Evolutionary conservation across 2,329 filamentous ascomycete genomes (phyloP), one percentile per base, ranked within the genome.

Genomic region (Cladosporium phlei): DNA sequence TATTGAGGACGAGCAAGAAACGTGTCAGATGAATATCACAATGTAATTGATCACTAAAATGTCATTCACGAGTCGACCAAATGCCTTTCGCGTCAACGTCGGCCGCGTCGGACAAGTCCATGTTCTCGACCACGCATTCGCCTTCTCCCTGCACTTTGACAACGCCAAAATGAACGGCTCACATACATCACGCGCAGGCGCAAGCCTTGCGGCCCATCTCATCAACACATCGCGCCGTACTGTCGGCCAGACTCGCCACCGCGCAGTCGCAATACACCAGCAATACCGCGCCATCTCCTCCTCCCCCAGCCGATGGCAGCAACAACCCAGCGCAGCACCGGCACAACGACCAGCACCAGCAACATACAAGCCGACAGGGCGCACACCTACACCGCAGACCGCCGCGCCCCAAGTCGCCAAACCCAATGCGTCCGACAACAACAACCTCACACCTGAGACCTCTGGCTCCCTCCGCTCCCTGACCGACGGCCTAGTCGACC

Each of bases 401-500:
- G 48, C 24, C 38, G 46, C 42, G 21, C 30, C 46, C n/a, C 51
- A 34, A 19, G 24, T 27, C 28, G 16, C 29, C 20, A 27, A 20
- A 14, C 20, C 47, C 5, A 46, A 43, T 9, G 35, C 30, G 21
- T 34, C 47, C 16, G 38, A 49, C 38, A 33, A 47, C 27, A 33
- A 55, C 50, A 51, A 49, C 50, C 51, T 57, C 20, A 55, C 54
- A 12, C 52, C 54, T 38, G 49, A 50, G 44, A 47, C 54, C 46
- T 50, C 49, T 11, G 35, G 52, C 12, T 48, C 61, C 33, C 52
- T 55, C 39, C 67, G 67, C 49, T 69, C 68, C 34, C 67, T 80
- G 17, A 74, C 72, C 16, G 63, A 65, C 8, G 76, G 76, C 17
- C 69, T 81, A 24, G 69, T 71, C 49, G 73, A 77, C 47, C 71